Percentiles rank a stretch among this genome's conserved stretches.
Conservation (phyloP, 2,329 filamentous ascomycete species). For the Incumbomyces lentus region DNA sequence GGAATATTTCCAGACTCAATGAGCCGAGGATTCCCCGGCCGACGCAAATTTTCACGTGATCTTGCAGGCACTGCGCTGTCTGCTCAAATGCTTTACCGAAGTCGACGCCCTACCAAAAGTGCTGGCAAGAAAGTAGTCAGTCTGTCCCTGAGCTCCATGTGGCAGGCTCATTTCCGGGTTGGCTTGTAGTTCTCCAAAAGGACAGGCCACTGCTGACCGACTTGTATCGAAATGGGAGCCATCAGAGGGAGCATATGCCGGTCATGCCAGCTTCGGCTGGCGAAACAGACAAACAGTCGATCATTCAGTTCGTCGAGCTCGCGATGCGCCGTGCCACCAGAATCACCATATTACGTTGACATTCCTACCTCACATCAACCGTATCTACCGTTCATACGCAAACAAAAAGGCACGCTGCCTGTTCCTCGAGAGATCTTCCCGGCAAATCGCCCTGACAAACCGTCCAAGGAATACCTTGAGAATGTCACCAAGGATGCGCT, state of each 20-base stretch:
- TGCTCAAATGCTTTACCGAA: too few relatives aligned
- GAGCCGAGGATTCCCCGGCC: too few relatives aligned
- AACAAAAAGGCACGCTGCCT: conserved; percentile 64
- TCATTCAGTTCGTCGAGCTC: conserved; percentile 38
- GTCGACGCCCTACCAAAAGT: too few relatives aligned
- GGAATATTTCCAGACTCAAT: too few relatives aligned
- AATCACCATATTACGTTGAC: conserved; percentile 80
- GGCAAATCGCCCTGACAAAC: conserved; percentile 50
- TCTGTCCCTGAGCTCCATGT: too few relatives aligned
- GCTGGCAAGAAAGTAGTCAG: too few relatives aligned
- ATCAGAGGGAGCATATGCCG: conserved; percentile 17
- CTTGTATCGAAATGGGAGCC: conserved; percentile 10
- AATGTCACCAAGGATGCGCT: conserved; percentile 47
- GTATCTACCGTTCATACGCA: conserved; percentile 27
- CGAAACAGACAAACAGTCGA: conserved; percentile 19
- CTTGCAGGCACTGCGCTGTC: too few relatives aligned
- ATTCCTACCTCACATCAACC: conserved; percentile 65
- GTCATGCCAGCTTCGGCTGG: conserved; percentile 14
- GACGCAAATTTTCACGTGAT: too few relatives aligned
- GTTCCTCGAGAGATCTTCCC: conserved; percentile 73
- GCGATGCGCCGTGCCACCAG: conserved; percentile 55
- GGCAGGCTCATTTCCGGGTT: too few relatives aligned
- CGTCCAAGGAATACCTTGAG: conserved; percentile 40
- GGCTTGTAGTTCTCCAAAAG: too few relatives aligned
- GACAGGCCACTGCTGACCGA: too few relatives aligned